Percentiles rank a stretch among this genome's conserved stretches.
These are phyloP conservation scores for Stagonosporopsis rhizophila DNA, from an alignment of 2,329 filamentous ascomycete species.

Conservation along the genomic window DNA sequence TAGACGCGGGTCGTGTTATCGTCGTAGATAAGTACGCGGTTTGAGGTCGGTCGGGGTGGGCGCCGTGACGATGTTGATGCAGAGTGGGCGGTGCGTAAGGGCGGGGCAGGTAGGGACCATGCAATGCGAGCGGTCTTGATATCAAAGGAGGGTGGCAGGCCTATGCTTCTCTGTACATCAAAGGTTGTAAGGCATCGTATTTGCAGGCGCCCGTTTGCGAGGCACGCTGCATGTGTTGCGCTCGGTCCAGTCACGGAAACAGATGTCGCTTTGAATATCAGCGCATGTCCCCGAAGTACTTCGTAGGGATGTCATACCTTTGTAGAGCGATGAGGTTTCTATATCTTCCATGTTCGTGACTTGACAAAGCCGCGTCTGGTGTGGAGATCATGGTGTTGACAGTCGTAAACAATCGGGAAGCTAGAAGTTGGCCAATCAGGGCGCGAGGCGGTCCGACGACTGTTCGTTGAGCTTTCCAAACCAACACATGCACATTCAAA, in stretches of 20 bases:
- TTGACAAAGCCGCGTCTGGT: constrained; percentile 11
- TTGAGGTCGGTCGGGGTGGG: constrained; percentile 30
- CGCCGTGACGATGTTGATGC: constrained; percentile 32
- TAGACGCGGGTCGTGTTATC: constrained; percentile 51
- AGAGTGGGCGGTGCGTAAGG: constrained; percentile 10
- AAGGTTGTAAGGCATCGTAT: constrained; percentile 49
- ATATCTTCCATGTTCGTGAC: constrained; percentile 33
- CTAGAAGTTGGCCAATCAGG: constrained; percentile 9
- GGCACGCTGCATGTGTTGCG: constrained; percentile 49
- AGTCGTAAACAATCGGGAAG: constrained; percentile 38
- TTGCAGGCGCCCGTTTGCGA: constrained; percentile 49
- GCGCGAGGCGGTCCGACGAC: constrained; percentile 6
- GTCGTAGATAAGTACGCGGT: constrained; percentile 52
- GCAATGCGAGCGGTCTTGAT: constrained; percentile 40
- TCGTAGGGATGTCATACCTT: constrained; percentile 24
- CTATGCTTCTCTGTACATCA: constrained; percentile 46
- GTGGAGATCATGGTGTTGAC: constrained; percentile 30
- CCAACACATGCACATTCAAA: not conserved
- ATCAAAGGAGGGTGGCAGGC: constrained; percentile 42
- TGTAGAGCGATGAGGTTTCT: constrained; percentile 43
- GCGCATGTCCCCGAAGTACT: not conserved
- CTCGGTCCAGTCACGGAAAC: constrained; percentile 49
- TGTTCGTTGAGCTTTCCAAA: not conserved
- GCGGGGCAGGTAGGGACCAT: constrained; percentile 44
- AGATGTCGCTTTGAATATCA: constrained; percentile 37